Percentiles rank a stretch among this genome's conserved stretches.
Conservation (phyloP, 352 stramenopile species). For the Globisporangium cystogenes region DNA sequence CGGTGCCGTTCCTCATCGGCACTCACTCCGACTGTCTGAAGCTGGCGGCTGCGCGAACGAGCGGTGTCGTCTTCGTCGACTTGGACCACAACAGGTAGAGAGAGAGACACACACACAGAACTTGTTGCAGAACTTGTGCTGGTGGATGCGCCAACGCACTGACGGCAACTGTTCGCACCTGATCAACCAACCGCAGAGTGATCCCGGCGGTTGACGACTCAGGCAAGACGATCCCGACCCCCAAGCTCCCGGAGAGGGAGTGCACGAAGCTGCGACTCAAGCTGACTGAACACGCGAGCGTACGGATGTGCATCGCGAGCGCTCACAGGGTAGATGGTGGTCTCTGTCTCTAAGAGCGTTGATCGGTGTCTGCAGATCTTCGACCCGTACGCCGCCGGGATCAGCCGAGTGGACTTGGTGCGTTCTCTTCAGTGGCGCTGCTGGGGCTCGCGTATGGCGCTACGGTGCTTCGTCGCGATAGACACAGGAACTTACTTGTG, state of each 20-base stretch:
- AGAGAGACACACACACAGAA: too few species aligned
- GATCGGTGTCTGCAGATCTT: conserved; percentile 50
- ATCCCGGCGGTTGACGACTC: conserved; percentile 71
- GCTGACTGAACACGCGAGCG: conserved; percentile 52
- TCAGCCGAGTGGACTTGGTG: conserved; percentile 70
- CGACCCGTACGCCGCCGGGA: conserved; percentile 60
- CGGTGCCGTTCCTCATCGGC: conserved; percentile 93
- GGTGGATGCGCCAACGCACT: too few species aligned
- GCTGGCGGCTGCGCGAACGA: conserved; percentile 47
- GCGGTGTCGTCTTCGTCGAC: conserved; percentile 92
- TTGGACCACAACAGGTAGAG: conserved; percentile 87
- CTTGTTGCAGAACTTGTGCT: too few species aligned
- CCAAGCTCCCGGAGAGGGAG: conserved; percentile 74
- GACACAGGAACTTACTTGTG: background rate
- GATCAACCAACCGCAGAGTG: conserved; percentile 25
- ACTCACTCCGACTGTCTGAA: conserved; percentile 82
- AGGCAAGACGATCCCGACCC: conserved; percentile 46
- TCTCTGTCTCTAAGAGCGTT: background rate
- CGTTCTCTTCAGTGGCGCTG: background rate
- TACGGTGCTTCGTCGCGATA: background rate
- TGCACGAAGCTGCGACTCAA: conserved; percentile 53
- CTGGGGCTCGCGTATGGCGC: background rate
- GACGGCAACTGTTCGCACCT: background rate
- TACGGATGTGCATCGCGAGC: conserved; percentile 14
- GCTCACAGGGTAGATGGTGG: background rate